Evolutionary conservation across 2,329 filamentous ascomycete species (phyloP).

Genomic region (Sarocladiaceae sp.): DNA sequence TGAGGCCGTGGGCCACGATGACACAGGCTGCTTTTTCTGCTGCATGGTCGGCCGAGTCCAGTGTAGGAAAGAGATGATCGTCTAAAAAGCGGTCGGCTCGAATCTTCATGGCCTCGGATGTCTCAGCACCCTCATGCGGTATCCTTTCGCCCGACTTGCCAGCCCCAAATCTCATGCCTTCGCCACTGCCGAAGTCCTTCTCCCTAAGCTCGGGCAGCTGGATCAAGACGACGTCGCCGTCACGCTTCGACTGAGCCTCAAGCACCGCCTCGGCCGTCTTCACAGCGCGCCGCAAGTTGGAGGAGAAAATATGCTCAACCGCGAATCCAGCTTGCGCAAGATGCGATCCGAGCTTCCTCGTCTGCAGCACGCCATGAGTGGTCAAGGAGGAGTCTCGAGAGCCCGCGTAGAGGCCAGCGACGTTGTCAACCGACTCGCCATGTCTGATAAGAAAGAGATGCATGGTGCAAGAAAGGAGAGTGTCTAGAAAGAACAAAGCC

Average conservation of each 20-base stretch:
- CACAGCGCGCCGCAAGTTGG: conserved; percentile 69
- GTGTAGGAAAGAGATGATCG: conserved; percentile 54
- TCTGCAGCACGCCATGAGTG: conserved; percentile 75
- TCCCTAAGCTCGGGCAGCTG: conserved; percentile 53
- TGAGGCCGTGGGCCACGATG: conserved; percentile 79
- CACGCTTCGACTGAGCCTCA: conserved; percentile 37
- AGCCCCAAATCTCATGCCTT: conserved; percentile 56
- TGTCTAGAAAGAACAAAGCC: not conserved
- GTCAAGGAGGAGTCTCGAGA: conserved; percentile 77
- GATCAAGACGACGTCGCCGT: conserved; percentile 15
- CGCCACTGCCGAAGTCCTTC: conserved; percentile 68
- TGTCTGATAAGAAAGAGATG: conserved; percentile 74
- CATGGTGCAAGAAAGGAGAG: conserved; percentile 21
- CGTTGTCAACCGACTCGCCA: conserved; percentile 88
- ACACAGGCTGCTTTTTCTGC: conserved; percentile 38
- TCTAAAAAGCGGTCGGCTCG: conserved; percentile 66
- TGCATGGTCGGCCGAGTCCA: conserved; percentile 10
- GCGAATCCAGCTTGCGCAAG: conserved; percentile 37
- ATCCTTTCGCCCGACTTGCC: conserved; percentile 14
- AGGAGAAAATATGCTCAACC: conserved; percentile 69
- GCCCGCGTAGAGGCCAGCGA: conserved; percentile 74
- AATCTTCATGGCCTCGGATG: conserved; percentile 58
- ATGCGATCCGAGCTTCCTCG: conserved; percentile 63
- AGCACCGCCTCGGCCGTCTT: conserved; percentile 66
- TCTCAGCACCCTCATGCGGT: conserved; percentile 56